Conservation (phyloP, 2,329 filamentous ascomycete genomes). For the Trichoderma sp. region DNA sequence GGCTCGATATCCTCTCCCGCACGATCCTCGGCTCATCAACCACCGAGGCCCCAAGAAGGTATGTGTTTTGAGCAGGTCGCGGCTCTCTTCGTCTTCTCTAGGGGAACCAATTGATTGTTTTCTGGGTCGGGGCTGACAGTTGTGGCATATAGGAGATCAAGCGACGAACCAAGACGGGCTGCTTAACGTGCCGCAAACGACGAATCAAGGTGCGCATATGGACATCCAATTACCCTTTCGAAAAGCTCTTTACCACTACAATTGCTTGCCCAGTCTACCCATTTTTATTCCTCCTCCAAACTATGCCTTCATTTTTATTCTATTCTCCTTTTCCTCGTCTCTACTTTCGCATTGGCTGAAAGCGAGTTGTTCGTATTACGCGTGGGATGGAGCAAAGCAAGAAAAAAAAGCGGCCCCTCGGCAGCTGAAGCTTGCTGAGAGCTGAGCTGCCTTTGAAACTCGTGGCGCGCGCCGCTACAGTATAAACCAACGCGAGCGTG, state of each 20-base stretch:
- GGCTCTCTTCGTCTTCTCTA: not conserved
- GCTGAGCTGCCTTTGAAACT: slow-evolving; percentile 6
- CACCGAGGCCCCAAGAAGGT: slow-evolving; percentile 58
- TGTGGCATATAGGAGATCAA: slow-evolving; percentile 55
- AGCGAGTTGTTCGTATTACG: not conserved
- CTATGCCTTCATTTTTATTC: slow-evolving; percentile 20
- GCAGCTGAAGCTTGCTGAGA: slow-evolving; percentile 2
- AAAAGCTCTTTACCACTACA: not conserved
- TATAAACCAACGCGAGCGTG: not conserved
- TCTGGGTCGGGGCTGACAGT: slow-evolving; percentile 8
- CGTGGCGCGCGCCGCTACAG: slow-evolving; percentile 12
- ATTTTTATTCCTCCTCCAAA: slow-evolving; percentile 14
- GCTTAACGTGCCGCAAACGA: slow-evolving; percentile 60
- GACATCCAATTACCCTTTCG: not conserved
- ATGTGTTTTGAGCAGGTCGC: slow-evolving; percentile 27
- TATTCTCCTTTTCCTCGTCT: slow-evolving; percentile 4
- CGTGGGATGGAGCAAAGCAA: not conserved
- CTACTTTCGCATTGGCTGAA: not conserved
- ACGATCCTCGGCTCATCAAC: slow-evolving; percentile 49
- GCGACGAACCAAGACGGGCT: slow-evolving; percentile 62
- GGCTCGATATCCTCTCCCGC: slow-evolving; percentile 47
- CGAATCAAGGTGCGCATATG: slow-evolving; percentile 56
- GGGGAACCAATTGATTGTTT: not conserved
- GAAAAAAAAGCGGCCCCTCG: slow-evolving; percentile 14
- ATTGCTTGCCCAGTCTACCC: slow-evolving; percentile 7